Evolutionary conservation across 192 early-diverging fungal species (phyloP), one percentile per base, ranked within the genome.

Genomic region (Umbelopsis ramanniana): DNA sequence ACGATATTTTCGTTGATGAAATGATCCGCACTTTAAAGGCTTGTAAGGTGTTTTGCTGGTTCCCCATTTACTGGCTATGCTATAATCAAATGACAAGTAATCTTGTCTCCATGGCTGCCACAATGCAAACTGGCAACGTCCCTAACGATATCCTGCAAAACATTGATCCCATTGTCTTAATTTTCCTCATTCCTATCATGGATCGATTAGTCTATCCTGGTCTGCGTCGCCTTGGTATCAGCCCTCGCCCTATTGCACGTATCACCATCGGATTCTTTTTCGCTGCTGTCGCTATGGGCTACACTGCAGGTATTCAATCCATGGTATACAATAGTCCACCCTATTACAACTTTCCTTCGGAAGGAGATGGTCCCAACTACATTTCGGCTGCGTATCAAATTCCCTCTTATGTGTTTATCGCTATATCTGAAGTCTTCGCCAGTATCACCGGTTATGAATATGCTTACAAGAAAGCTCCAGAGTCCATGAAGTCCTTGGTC

Each of bases 1-100:
- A 91, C 47, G 90, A 92, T 79, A 76, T 81, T 35, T 94, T 94
- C 67, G 84, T 94, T 29, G 88, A 89, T 50, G 90, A 94, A 76
- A 83, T 92, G 68, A 79, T 80, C 40, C 74, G 82, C 26, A 83
- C 87, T 0, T 60, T 91, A 37, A 83, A 88, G 67, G 89, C 91
- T 26, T 91, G 90, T 84, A 80, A 81, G 37, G 85, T 94, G 23
- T 92, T 92, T 72, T 78, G 86, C 37, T 89, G 85, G 77, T 94
- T 79, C 77, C 92, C 91, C 4, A 66, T 94, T 48, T 94, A 89
- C 83, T 94, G 91, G 92, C 80, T 91, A 38, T 88, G 89, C 66
- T 92, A 90, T 72, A 79, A 79, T 46, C 87, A 92, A 72, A 90
- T 91, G 74, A 80, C 78, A 17, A 87, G 83, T 72, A 91, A 89